Base-by-base conservation (phyloP, 176 grass and related monocot genomes). In the Musa beccarii region DNA sequence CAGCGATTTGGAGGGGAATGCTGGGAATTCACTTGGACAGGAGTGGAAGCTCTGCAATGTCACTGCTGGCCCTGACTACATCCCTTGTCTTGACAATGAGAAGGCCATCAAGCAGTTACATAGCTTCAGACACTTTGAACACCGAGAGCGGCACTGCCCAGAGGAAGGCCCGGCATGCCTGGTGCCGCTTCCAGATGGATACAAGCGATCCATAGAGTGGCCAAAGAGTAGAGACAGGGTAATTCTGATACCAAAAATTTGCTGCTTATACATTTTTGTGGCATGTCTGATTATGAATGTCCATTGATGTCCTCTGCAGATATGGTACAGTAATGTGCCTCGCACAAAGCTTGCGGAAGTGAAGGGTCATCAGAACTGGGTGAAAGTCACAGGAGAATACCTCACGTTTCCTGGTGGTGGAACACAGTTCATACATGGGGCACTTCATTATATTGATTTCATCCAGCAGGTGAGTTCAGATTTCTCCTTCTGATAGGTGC, bases 381-480 rank as follows among this genome's bases (percentile, higher is more conserved):
- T 98, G 52, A 98, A 98, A 84, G 90, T 94, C 63, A 85, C 90
- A 69, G 95, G 90, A 53, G 87, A 93, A 62, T 80, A 91, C 78
- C 95, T 98, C 13, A 80, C 86, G 8, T 98, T 98, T 80, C 95
- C 95, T 14, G 95, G 95, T 65, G 95, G 95, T 59, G 95, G 95
- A 79, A 93, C 95, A 26, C 95, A 98, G 61, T 98, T 98, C 95
- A 93, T 98, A 81, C 95, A 91, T 17, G 95, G 95, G 73, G 95
- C 95, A 11, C 79, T 93, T n/a, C 95, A 98, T 78, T 98, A 98
- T 82, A 93, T 98, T 76, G 95, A 98, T 65, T 98, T 93, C 84
- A 88, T 93, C 4, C 95, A 93, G 78, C 79, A 89, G 81, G 90
- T 86, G 71, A 43, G 21, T 12, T 51, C 52, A 20, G 8, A 52